These are phyloP conservation scores for Boletus reticuloceps DNA, from an alignment of 768 basidiomycete genomes.

Conservation along the genomic window DNA sequence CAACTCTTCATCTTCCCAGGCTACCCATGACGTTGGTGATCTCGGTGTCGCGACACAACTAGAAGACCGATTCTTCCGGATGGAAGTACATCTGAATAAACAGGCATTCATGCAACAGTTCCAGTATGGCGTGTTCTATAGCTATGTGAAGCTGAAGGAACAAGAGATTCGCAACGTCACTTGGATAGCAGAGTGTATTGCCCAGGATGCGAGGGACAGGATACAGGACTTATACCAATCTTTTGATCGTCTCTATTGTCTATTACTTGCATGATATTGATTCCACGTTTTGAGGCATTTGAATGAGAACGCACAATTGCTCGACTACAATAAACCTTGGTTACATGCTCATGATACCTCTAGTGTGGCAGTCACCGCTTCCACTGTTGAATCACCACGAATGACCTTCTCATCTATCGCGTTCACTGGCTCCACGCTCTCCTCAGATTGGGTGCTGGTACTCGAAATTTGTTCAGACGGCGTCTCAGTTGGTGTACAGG, in stretches of 20 bases:
- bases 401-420: constrained; percentile 9
- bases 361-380: background rate
- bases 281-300: background rate
- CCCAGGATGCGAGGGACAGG: constrained; percentile 92
- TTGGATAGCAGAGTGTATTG: constrained; percentile 98
- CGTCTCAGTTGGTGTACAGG: background rate
- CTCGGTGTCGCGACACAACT: constrained; percentile 61
- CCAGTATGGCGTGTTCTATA: constrained; percentile 90
- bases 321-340: background rate
- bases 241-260: constrained; percentile 47
- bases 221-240: constrained; percentile 93
- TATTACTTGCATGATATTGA: constrained; percentile 8
- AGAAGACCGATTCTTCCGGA: constrained; percentile 93
- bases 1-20: constrained; percentile 38
- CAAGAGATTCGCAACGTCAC: constrained; percentile 87
- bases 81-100: constrained; percentile 94
- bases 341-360: constrained; percentile 2
- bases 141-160: constrained; percentile 89
- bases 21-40: constrained; percentile 38
- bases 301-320: background rate
- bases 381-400: background rate
- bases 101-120: constrained; percentile 95
- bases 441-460: constrained; percentile 2
- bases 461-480: constrained; percentile 5
- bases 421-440: background rate